Evolutionary conservation across 2,329 filamentous ascomycete species (phyloP).

Genomic region (Aureobasidium sp.): DNA sequence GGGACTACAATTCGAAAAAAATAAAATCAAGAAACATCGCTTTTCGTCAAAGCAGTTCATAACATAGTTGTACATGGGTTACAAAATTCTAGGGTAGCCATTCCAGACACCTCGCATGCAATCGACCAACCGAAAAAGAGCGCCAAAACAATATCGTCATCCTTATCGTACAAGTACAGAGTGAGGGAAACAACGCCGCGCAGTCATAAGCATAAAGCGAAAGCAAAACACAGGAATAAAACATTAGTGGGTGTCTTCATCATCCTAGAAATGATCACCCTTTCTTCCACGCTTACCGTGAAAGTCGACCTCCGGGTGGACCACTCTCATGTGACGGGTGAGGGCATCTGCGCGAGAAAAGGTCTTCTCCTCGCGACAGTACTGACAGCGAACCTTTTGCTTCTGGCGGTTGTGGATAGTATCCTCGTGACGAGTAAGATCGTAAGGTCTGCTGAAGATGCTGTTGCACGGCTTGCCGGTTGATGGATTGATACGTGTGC

Average conservation of each 20-base stretch:
- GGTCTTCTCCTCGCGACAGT: slow-evolving; percentile 94
- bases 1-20: no score
- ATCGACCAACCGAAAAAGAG: background rate
- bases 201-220: background rate
- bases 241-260: background rate
- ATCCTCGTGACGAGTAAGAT: slow-evolving; percentile 91
- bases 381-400: slow-evolving; percentile 84
- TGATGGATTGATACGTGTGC: slow-evolving; percentile 85
- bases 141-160: background rate
- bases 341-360: slow-evolving; percentile 93
- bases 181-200: background rate
- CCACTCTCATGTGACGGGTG: slow-evolving; percentile 87
- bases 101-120: background rate
- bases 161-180: slow-evolving; percentile 10
- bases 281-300: slow-evolving; percentile 51
- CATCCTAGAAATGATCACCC: slow-evolving; percentile 7
- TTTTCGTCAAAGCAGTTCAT: background rate
- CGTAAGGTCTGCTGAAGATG: slow-evolving; percentile 90
- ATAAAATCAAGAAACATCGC: background rate
- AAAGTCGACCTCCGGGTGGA: slow-evolving; percentile 80
- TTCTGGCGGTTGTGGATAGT: slow-evolving; percentile 94
- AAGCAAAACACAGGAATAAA: background rate
- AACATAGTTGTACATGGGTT: slow-evolving; percentile 7
- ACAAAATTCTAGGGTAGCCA: background rate
- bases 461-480: slow-evolving; percentile 93